Evolutionary conservation across 768 basidiomycete genomes (phyloP).

Genomic region (Hemileccinum impolitum): DNA sequence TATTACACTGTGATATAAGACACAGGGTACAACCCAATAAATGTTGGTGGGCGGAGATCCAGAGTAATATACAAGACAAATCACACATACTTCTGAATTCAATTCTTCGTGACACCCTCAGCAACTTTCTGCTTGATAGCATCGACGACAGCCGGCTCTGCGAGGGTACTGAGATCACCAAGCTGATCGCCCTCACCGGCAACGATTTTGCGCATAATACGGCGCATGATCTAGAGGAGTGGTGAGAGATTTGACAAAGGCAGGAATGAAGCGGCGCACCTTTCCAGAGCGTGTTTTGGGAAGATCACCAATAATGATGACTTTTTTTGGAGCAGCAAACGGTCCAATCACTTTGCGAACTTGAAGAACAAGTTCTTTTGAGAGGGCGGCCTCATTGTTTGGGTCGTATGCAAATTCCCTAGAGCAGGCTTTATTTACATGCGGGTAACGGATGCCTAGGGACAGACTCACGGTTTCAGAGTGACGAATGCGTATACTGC

Average conservation of each 20-base stretch:
- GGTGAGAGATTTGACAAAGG: neutral
- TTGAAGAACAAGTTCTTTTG: conserved; percentile 89
- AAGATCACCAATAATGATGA: conserved; percentile 76
- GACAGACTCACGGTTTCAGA: conserved; percentile 74
- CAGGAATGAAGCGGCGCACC: conserved; percentile 32
- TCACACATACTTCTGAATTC: neutral
- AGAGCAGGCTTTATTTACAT: neutral
- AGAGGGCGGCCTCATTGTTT: conserved; percentile 62
- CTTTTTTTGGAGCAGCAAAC: conserved; percentile 95
- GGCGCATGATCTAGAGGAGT: conserved; percentile 73
- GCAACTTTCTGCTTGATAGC: conserved; percentile 79
- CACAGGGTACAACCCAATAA: neutral
- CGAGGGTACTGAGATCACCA: conserved; percentile 91
- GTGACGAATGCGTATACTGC: conserved; percentile 95
- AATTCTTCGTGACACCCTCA: conserved; percentile 28
- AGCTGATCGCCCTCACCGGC: conserved; percentile 93
- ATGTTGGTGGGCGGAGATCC: neutral
- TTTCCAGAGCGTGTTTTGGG: conserved; percentile 97
- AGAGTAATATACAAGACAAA: conserved; percentile 1
- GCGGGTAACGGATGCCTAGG: neutral
- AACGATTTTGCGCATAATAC: conserved; percentile 95
- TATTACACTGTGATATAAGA: neutral
- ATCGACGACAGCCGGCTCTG: conserved; percentile 85
- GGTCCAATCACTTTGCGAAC: conserved; percentile 98
- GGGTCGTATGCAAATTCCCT: conserved; percentile 80